Evolutionary conservation across 441 rosid genomes (phyloP), one percentile per base, ranked within the genome.

Genomic region (Pelargonium fulgidum): DNA sequence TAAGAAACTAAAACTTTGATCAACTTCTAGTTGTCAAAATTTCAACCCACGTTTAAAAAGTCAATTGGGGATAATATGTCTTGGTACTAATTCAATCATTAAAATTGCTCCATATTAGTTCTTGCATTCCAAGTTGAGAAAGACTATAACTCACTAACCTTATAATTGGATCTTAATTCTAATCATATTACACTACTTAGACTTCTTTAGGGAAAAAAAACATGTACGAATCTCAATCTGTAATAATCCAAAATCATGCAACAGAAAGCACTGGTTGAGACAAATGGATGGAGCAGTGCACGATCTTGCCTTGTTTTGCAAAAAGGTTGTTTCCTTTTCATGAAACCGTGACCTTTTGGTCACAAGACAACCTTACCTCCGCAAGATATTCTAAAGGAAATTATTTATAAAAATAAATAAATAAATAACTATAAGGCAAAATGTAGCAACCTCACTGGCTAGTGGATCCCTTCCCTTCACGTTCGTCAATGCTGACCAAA

Each of bases 381-480:
- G 33, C 33, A 45, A 33, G 48, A 17, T 62, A 48, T 47, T 64
- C 4, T 7, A 10, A 68, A 48, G 7, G 68, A 29, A 22, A 54
- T 41, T 45, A 29, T 11, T 9, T 50, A 8, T 13, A 22, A 24
- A 3, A 24, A 73, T n/a, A n/a, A n/a, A n/a, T n/a, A n/a, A n/a
- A n/a, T n/a, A n/a, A n/a, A n/a, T n/a, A 52, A 26, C 3, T 26
- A 68, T 1, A 61, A 10, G 4, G 67, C 59, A 72, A 3, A 70
- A 70, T 74, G 70, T 66, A 76, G 67, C 72, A 33, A 94, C 99
- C 99, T 94, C 99, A 52, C 99, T 94, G 72, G 94, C 98, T 69
- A 94, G 97, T 3, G 98, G 92, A 85, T 92, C 88, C 78, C 99
- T 87, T 75, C 85, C 86, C 83, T 78, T 87, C 72, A 89, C 93